A percentile compares a stretch with the other conserved stretches of the same genome.
Evolutionary conservation across 2,329 filamentous ascomycete genomes (phyloP).

Genomic region (Stachybotrys chartarum): DNA sequence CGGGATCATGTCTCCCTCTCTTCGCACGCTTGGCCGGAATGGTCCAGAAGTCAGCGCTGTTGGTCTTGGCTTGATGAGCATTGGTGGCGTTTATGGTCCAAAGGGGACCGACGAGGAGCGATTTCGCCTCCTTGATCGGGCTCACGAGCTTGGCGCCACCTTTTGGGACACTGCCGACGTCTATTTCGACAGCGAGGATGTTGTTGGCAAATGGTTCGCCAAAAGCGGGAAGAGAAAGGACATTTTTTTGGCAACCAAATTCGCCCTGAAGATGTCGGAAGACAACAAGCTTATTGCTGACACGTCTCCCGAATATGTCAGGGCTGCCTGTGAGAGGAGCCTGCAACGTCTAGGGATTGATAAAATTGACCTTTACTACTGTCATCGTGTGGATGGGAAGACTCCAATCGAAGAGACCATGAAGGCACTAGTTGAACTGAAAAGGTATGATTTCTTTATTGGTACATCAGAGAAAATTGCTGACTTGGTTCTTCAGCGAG

Average conservation of each 20-base stretch:
- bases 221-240: not conserved
- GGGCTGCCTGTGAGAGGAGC: constrained; percentile 13
- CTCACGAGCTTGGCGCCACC: constrained; percentile 29
- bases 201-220: constrained; percentile 1
- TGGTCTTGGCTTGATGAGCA: constrained; percentile 40
- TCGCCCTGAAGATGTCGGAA: not conserved
- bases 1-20: constrained; percentile 3
- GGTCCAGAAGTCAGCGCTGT: constrained; percentile 37
- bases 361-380: constrained; percentile 44
- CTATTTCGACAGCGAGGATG: constrained; percentile 26
- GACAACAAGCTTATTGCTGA: constrained; percentile 2
- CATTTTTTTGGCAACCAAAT: constrained; percentile 1
- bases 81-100: constrained; percentile 12
- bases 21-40: constrained; percentile 29
- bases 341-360: constrained; percentile 35
- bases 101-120: constrained; percentile 25
- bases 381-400: constrained; percentile 34
- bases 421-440: constrained; percentile 32
- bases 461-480: too few species aligned
- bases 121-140: constrained; percentile 32
- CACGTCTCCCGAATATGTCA: constrained; percentile 13
- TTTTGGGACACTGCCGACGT: constrained; percentile 38
- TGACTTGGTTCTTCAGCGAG: constrained; percentile 13
- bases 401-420: constrained; percentile 37
- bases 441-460: constrained; percentile 12